phyloP scores from a whole-genome alignment of 2,329 filamentous ascomycete genomes.

The Plectosphaerella plurivora region DNA sequence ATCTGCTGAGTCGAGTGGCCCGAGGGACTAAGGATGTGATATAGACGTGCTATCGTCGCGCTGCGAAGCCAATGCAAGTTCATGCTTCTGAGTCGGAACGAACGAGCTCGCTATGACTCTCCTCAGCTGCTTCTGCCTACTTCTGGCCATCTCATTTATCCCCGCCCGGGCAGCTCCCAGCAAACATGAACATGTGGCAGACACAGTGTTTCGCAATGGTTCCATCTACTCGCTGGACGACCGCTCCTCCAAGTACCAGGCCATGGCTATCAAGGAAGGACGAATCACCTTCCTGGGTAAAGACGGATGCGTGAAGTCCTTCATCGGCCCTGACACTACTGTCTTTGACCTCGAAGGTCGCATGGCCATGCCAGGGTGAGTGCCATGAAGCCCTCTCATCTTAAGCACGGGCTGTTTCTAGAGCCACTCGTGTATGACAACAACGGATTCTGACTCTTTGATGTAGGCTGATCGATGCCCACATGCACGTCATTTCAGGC shows the following conservation, averaged over 20 bases:
- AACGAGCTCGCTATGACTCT: not conserved
- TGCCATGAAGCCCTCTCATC: too few species aligned
- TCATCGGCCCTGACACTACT: slow-evolving; percentile 17
- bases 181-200: slow-evolving; percentile 7
- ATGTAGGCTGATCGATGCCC: slow-evolving; percentile 16
- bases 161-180: not conserved
- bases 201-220: slow-evolving; percentile 20
- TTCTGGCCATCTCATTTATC: not conserved
- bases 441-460: too few species aligned
- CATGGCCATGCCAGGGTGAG: slow-evolving; percentile 21
- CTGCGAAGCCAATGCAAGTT: not conserved
- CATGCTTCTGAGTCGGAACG: not conserved
- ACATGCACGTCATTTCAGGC: slow-evolving; percentile 19
- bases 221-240: slow-evolving; percentile 18
- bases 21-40: too few species aligned
- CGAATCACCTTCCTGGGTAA: slow-evolving; percentile 15
- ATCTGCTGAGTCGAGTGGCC: too few species aligned
- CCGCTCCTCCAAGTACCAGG: slow-evolving; percentile 8
- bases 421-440: too few species aligned
- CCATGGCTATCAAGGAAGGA: slow-evolving; percentile 16
- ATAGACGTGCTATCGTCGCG: too few species aligned
- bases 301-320: slow-evolving; percentile 11
- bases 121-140: not conserved
- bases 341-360: slow-evolving; percentile 19
- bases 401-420: too few species aligned